Percentiles rank a stretch among this genome's conserved stretches.
phyloP scores from a whole-genome alignment of 2,329 filamentous ascomycete species.

The Amauroascus verrucosus region DNA sequence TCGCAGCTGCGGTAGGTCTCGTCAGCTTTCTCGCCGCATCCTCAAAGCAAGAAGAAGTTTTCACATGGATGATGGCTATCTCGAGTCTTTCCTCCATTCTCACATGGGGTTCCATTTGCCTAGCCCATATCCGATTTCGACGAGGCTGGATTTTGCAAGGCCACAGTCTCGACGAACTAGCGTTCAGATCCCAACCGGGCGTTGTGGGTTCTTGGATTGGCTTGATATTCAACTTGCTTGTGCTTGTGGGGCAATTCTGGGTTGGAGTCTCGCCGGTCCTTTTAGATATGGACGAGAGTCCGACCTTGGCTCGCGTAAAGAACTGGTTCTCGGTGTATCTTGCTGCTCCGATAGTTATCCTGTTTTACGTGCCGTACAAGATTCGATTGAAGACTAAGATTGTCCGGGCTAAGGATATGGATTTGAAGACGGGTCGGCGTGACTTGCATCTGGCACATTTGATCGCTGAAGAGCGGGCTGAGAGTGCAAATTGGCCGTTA shows the following conservation, averaged over 20 bases:
- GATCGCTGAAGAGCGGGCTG: slow-evolving; percentile 66
- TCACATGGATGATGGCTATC: slow-evolving; percentile 54
- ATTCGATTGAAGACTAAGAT: slow-evolving; percentile 19
- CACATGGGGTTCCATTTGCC: slow-evolving; percentile 39
- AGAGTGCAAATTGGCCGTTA: slow-evolving; percentile 58
- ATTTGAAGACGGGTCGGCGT: slow-evolving; percentile 21
- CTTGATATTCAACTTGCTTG: slow-evolving; percentile 52
- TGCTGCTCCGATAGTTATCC: slow-evolving; percentile 32
- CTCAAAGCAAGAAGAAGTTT: slow-evolving; percentile 49
- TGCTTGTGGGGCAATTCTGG: slow-evolving; percentile 74
- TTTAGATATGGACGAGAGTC: slow-evolving; percentile 47
- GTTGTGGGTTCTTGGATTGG: slow-evolving; percentile 52
- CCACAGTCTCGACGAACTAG: slow-evolving; percentile 27
- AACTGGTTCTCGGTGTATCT: slow-evolving; percentile 41
- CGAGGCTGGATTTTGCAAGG: slow-evolving; percentile 34
- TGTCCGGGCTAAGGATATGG: slow-evolving; percentile 17
- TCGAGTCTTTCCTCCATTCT: slow-evolving; percentile 54
- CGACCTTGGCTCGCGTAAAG: slow-evolving; percentile 37
- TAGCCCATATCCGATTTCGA: slow-evolving; percentile 41
- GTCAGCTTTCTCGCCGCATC: slow-evolving; percentile 67
- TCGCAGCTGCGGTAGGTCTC: slow-evolving; percentile 64
- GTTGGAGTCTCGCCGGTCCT: slow-evolving; percentile 53
- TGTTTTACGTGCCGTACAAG: slow-evolving; percentile 27
- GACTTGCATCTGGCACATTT: slow-evolving; percentile 51
- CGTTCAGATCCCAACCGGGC: slow-evolving; percentile 38